These are phyloP conservation scores for Vaccinium darrowii DNA, from an alignment of 148 eudicot genomes.

Conservation along the genomic window DNA sequence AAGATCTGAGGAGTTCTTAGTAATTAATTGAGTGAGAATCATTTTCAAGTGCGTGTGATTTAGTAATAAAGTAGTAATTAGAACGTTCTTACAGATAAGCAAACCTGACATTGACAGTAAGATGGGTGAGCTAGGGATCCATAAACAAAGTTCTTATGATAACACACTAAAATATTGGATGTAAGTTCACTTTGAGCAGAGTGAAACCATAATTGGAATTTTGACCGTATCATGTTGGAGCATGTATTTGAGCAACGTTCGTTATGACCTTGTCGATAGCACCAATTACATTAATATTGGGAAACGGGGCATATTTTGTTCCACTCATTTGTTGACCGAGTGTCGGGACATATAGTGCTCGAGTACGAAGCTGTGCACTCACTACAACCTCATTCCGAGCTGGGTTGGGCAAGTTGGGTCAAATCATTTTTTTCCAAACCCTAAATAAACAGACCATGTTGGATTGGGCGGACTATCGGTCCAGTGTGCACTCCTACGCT, in stretches of 20 bases:
- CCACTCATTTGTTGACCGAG: not conserved
- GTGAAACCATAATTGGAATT: not conserved
- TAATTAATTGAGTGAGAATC: not conserved
- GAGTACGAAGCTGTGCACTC: not conserved
- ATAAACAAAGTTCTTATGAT: not conserved
- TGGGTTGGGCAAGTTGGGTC: no score
- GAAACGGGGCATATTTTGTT: not conserved
- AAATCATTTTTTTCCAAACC: no score
- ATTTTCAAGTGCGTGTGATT: not conserved
- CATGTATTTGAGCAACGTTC: not conserved
- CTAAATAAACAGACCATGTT: no score
- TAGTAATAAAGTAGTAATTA: not conserved
- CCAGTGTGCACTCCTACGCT: no score
- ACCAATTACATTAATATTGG: no score
- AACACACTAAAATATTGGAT: not conserved
- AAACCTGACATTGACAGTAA: constrained; percentile 7
- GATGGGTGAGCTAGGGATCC: constrained; percentile 15
- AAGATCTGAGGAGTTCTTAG: not conserved
- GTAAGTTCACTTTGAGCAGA: not conserved
- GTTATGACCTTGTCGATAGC: not conserved
- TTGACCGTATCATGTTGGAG: not conserved
- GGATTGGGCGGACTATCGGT: no score
- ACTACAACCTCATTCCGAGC: no score
- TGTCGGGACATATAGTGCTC: not conserved
- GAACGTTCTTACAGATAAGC: not conserved